These are phyloP conservation scores for Trametes meyenii DNA, from an alignment of 768 basidiomycete species.

Conservation along the genomic window DNA sequence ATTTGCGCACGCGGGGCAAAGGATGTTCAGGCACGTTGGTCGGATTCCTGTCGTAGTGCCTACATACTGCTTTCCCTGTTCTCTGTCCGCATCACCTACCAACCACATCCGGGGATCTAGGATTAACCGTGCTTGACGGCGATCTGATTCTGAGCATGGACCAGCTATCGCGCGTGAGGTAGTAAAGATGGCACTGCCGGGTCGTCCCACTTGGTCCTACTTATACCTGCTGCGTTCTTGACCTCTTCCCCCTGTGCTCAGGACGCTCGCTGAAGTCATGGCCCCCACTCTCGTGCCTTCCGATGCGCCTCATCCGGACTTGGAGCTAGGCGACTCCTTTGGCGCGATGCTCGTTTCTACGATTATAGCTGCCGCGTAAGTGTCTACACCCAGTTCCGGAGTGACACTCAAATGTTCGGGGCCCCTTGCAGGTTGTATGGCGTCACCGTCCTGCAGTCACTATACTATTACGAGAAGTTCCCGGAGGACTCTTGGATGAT, in stretches of 20 bases:
- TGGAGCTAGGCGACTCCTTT: constrained; percentile 14
- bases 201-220: background rate
- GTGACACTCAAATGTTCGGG: background rate
- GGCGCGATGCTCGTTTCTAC: constrained; percentile 24
- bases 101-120: no score
- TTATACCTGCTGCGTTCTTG: background rate
- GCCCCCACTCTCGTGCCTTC: background rate
- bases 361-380: constrained; percentile 20
- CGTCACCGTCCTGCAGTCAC: constrained; percentile 8
- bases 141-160: no score
- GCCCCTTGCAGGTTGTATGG: constrained; percentile 8
- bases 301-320: constrained; percentile 1
- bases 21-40: no score
- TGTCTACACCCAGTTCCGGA: background rate
- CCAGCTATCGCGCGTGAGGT: no score
- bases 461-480: constrained; percentile 12
- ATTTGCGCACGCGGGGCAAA: no score
- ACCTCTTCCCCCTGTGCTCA: background rate
- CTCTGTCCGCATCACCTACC: no score
- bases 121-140: no score
- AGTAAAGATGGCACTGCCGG: background rate
- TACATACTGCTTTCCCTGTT: no score
- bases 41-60: no score
- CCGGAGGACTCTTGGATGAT: constrained; percentile 12
- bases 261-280: background rate